These are phyloP conservation scores for Onygenales sp. DNA, from an alignment of 2,329 filamentous ascomycete species.

Conservation along the genomic window DNA sequence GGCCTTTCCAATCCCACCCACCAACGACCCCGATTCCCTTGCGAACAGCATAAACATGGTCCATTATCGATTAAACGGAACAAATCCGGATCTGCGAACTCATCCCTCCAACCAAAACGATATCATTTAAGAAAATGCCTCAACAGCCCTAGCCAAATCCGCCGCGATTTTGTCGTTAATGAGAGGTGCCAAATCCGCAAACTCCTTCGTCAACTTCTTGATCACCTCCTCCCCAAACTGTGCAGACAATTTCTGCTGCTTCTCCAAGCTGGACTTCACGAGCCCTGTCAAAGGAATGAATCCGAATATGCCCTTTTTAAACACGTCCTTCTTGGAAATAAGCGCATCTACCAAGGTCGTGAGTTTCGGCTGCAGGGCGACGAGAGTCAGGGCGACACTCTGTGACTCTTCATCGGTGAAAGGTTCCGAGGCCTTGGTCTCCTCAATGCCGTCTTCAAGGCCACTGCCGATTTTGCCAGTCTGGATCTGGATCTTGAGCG, in stretches of 20 bases:
- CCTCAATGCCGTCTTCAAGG: conserved; percentile 7
- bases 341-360: conserved; percentile 12
- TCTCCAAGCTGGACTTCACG: conserved; percentile 12
- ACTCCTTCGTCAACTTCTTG: conserved; percentile 10
- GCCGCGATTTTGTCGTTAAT: conserved; percentile 10
- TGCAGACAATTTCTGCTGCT: conserved; percentile 9
- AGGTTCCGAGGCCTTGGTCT: conserved; percentile 8
- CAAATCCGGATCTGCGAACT: no score
- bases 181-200: conserved; percentile 11
- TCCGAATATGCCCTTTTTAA: conserved; percentile 12
- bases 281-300: conserved; percentile 11
- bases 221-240: conserved; percentile 10
- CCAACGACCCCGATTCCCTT: no score
- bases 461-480: conserved; percentile 6
- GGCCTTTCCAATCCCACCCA: no score
- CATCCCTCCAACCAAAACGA: neutral
- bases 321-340: conserved; percentile 12
- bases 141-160: conserved; percentile 12
- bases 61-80: no score
- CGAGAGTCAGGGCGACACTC: conserved; percentile 8
- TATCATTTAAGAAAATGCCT: conserved; percentile 5
- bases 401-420: conserved; percentile 12
- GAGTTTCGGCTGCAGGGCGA: conserved; percentile 13
- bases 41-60: no score
- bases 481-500: conserved; percentile 13